Conservation (phyloP, 2,329 filamentous ascomycete species). For the Aspergillus latus region DNA sequence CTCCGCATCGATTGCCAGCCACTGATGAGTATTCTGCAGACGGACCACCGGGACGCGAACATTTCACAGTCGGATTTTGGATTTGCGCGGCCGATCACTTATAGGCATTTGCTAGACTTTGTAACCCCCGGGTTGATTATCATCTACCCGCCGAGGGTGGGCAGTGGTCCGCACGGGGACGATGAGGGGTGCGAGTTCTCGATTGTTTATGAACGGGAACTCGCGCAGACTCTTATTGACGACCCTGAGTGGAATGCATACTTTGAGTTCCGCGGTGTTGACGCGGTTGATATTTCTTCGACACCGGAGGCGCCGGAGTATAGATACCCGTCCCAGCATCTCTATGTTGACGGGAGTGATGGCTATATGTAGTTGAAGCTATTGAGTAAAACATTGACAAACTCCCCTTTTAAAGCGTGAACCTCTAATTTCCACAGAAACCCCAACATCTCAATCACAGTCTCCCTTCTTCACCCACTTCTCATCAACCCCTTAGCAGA, state of each 20-base stretch:
- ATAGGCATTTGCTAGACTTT: conserved; percentile 35
- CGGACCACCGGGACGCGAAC: conserved; percentile 38
- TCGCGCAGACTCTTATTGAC: conserved; percentile 32
- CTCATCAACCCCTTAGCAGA: too few relatives aligned
- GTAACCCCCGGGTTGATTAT: conserved; percentile 25
- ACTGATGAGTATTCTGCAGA: conserved; percentile 37
- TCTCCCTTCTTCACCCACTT: too few relatives aligned
- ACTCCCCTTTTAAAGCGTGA: too few relatives aligned
- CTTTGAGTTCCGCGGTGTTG: conserved; percentile 42
- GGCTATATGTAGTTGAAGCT: too few relatives aligned
- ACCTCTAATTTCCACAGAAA: too few relatives aligned
- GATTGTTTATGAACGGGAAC: conserved; percentile 37
- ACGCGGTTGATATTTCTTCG: conserved; percentile 17
- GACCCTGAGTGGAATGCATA: conserved; percentile 39
- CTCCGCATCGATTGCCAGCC: conserved; percentile 38
- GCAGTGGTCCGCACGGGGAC: conserved; percentile 15
- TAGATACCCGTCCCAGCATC: neutral
- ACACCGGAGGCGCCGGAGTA: neutral
- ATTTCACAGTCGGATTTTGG: conserved; percentile 37
- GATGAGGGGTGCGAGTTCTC: conserved; percentile 42
- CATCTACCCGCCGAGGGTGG: conserved; percentile 32
- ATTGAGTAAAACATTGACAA: too few relatives aligned
- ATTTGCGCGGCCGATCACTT: conserved; percentile 35
- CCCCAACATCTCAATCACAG: too few relatives aligned
- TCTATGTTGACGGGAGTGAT: too few relatives aligned